Conservation (phyloP, 495 filamentous ascomycete genomes). For the Apiosordaria backusii region DNA sequence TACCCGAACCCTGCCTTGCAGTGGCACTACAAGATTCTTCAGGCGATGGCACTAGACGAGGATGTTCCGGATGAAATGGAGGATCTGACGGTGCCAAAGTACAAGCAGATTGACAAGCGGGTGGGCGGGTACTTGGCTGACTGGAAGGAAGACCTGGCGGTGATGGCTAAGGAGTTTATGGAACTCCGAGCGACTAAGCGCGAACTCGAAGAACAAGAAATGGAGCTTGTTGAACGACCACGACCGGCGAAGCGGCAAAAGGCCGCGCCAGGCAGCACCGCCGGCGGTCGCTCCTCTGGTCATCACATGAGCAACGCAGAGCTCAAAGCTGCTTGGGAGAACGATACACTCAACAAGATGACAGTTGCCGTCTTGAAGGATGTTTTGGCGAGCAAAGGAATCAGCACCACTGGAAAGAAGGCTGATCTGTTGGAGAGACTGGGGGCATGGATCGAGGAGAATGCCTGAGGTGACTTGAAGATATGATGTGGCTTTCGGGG, state of each 20-base stretch:
- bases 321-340: conserved; percentile 58
- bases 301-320: conserved; percentile 48
- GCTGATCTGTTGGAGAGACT: conserved; percentile 73
- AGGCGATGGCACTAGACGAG: conserved; percentile 88
- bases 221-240: conserved; percentile 39
- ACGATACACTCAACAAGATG: conserved; percentile 63
- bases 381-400: conserved; percentile 59
- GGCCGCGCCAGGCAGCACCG: conserved; percentile 24
- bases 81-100: conserved; percentile 83
- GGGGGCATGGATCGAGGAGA: conserved; percentile 69
- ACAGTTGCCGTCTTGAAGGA: conserved; percentile 68
- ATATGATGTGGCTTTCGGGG: no score
- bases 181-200: conserved; percentile 40
- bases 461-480: conserved; percentile 28
- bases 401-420: conserved; percentile 68
- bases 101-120: conserved; percentile 75
- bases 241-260: conserved; percentile 41
- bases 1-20: conserved; percentile 95
- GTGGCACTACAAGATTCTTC: conserved; percentile 96
- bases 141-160: conserved; percentile 64
- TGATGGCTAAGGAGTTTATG: conserved; percentile 42
- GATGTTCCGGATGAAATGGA: conserved; percentile 76
- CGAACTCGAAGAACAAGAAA: conserved; percentile 41
- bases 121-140: conserved; percentile 71
- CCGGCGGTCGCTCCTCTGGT: conserved; percentile 4